A percentile compares a stretch with the other conserved stretches of the same genome.
Evolutionary conservation across 1,139 yeast species (phyloP).

Genomic region (Chernovozyma sophiae-reginae): DNA sequence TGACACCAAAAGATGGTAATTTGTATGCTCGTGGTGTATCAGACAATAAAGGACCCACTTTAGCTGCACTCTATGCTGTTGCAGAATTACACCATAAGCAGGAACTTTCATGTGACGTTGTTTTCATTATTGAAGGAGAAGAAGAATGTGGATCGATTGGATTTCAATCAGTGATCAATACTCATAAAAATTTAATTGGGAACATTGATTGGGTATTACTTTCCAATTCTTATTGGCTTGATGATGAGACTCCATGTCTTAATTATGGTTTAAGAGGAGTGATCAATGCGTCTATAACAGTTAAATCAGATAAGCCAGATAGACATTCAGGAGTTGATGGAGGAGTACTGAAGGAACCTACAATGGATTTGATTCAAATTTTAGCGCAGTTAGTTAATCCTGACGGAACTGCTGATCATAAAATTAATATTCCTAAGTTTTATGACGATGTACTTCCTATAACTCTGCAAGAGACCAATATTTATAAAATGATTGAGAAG

Average conservation of each 20-base stretch:
- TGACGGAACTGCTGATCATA: constrained; percentile 11
- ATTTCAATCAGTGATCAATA: constrained; percentile 60
- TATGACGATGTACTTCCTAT: constrained; percentile 61
- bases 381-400: constrained; percentile 60
- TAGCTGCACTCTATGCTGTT: constrained; percentile 87
- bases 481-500: constrained; percentile 60
- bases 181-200: constrained; percentile 54
- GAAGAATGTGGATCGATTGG: constrained; percentile 94
- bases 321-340: constrained; percentile 97
- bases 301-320: constrained; percentile 74
- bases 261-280: constrained; percentile 95
- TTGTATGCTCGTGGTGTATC: constrained; percentile 89
- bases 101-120: constrained; percentile 64
- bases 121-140: constrained; percentile 88
- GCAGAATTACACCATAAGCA: constrained; percentile 59
- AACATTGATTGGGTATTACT: constrained; percentile 82
- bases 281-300: constrained; percentile 68
- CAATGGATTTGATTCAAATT: constrained; percentile 75
- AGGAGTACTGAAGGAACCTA: constrained; percentile 85
- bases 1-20: constrained; percentile 80
- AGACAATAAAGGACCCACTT: constrained; percentile 90
- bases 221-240: constrained; percentile 93
- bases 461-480: constrained; percentile 48
- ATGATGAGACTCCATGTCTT: constrained; percentile 81
- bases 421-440: constrained; percentile 63